Evolutionary conservation across 2,329 filamentous ascomycete species (phyloP), one percentile per base, ranked within the genome.

Genomic region (Monilinia aucupariae): DNA sequence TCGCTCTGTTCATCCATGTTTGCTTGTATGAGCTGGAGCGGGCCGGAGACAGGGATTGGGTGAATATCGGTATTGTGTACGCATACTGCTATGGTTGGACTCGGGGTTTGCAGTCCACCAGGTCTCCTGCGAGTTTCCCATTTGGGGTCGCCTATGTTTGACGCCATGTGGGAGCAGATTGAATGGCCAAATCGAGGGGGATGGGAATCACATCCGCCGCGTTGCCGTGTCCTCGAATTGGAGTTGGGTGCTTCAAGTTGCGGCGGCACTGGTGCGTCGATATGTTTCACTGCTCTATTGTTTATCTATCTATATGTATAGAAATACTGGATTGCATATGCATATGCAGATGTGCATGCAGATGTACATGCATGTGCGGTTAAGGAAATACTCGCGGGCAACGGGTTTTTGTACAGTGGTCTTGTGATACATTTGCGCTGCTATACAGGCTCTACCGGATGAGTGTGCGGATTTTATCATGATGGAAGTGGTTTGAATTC

Each of bases 21-120:
- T n/a, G n/a, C 54, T 56, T 56, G 54, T 47, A 56, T 47, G 30
- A 47, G 54, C 54, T 56, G 54, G 41, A 47, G 25, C 41, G 34
- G 54, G 41, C 20, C 27, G 27, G 41, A 56, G 54, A 56, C 54
- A 34, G 30, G 41, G 20, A 34, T 13, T 20, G 9, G 10, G 12
- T 17, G 27, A 22, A 10, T 25, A 25, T 25, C 9, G 9, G 41
- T 7, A 12, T 20, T 47, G 41, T 22, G 41, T 34, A 55, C n/a
- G 37, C n/a, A 55, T n/a, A 9, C 43, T 4, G 27, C 5, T 20
- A 12, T 22, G 17, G 15, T 17, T 25, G 8, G 12, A 47, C 27
- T 56, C 53, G 41, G 20, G n/a, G 30, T n/a, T 15, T 55, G 8
- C 1, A 30, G 1, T 43, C 37, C 5, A n/a, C 43, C n/a, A 25